A percentile compares a stretch with the other conserved stretches of the same genome.
These are phyloP conservation scores for Sequoiadendron giganteum DNA, from an alignment of 75 land plant genomes.

Conservation along the genomic window DNA sequence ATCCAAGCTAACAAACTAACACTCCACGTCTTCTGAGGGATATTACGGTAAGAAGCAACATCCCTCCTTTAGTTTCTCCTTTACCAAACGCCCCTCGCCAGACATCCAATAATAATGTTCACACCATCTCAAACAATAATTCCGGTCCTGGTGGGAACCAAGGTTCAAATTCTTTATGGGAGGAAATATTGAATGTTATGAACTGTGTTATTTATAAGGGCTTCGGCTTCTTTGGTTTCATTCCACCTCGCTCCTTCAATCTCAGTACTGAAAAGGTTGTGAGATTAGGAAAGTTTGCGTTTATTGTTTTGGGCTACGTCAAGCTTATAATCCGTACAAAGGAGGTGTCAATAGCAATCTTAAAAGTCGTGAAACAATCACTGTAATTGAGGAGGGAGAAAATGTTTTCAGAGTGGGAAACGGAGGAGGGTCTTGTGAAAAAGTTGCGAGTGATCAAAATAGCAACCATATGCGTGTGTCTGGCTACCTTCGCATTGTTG, in stretches of 20 bases:
- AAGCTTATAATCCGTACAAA: not conserved
- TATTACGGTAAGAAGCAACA: too few species aligned
- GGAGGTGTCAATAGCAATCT: not conserved
- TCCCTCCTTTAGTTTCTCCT: too few species aligned
- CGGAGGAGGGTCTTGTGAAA: not conserved
- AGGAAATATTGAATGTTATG: not conserved
- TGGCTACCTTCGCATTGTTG: not conserved
- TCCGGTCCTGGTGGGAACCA: not conserved
- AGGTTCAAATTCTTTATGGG: not conserved
- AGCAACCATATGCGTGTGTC: too few species aligned
- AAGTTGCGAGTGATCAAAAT: not conserved
- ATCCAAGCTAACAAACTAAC: too few species aligned
- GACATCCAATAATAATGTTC: too few species aligned
- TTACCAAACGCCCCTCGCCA: too few species aligned
- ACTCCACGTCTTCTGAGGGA: too few species aligned
- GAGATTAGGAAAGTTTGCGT: not conserved
- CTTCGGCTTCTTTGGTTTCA: too few species aligned
- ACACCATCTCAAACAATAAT: not conserved
- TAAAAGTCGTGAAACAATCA: too few species aligned
- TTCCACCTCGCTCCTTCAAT: too few species aligned
- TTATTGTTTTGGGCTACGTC: not conserved
- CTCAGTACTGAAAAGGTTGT: too few species aligned
- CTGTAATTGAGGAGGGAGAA: not conserved
- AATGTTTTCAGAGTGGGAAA: not conserved
- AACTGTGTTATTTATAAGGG: too few species aligned